Evolutionary conservation across 1,139 yeast genomes (phyloP).

Genomic region (Hyphopichia buzzinii): DNA sequence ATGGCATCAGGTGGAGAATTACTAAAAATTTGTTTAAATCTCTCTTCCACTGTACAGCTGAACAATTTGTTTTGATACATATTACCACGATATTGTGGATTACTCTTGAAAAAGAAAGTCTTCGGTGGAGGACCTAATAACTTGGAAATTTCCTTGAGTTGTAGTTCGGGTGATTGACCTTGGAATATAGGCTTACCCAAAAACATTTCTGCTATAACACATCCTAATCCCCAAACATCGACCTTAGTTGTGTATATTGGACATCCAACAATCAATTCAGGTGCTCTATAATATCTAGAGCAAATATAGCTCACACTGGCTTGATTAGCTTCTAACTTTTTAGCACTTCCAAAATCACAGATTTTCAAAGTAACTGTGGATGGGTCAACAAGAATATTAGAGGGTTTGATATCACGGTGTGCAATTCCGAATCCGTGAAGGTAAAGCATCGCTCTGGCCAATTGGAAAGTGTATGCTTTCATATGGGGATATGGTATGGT

Average conservation of each 20-base stretch:
- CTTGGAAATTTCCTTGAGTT: slow-evolving; percentile 74
- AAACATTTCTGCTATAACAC: slow-evolving; percentile 83
- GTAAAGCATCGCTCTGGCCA: slow-evolving; percentile 79
- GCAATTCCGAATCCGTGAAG: slow-evolving; percentile 77
- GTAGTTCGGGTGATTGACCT: slow-evolving; percentile 73
- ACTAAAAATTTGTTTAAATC: slow-evolving; percentile 68
- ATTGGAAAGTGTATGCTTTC: slow-evolving; percentile 76
- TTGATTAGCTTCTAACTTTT: slow-evolving; percentile 67
- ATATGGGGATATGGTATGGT: slow-evolving; percentile 72
- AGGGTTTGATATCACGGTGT: slow-evolving; percentile 81
- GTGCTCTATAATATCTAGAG: slow-evolving; percentile 80
- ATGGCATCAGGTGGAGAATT: slow-evolving; percentile 70
- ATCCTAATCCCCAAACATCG: slow-evolving; percentile 85
- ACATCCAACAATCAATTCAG: slow-evolving; percentile 78
- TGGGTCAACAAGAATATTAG: slow-evolving; percentile 75
- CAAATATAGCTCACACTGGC: slow-evolving; percentile 79
- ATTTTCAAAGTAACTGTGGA: slow-evolving; percentile 62
- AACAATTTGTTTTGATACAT: slow-evolving; percentile 67
- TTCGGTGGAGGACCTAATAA: slow-evolving; percentile 76
- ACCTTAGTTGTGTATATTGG: slow-evolving; percentile 73
- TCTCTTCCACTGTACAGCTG: slow-evolving; percentile 55
- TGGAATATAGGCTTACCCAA: slow-evolving; percentile 80
- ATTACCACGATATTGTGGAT: slow-evolving; percentile 73
- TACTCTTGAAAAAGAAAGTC: slow-evolving; percentile 68
- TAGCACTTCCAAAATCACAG: slow-evolving; percentile 83